Base-by-base conservation (phyloP, 768 basidiomycete genomes). In the Rhodotorula babjevae region DNA sequence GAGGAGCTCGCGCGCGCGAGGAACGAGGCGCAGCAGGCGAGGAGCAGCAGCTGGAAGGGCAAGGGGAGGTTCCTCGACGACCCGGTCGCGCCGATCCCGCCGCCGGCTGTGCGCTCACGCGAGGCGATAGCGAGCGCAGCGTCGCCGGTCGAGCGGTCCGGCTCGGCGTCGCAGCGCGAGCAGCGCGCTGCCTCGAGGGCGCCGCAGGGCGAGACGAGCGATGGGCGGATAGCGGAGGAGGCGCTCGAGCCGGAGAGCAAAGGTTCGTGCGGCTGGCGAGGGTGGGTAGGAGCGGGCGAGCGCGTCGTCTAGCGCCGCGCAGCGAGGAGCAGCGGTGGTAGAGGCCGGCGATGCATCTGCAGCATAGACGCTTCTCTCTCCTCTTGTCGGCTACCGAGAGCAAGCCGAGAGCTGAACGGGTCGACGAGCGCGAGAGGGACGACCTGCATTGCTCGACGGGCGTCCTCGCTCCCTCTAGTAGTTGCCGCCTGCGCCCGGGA, bases 21-120 rank as follows among this genome's bases (percentile, higher is more conserved):
- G 36, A 29, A 59, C 33, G 36, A 23, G 21, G 21, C 3, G 58
- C 36, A 36, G 9, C 36, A 36, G 36, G 36, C 36, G 36, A 36
- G 36, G 36, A 9, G 36, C 36, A 36, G 36, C 36, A 36, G 36
- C 36, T 67, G 58, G 58, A 60, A 66, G 58, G 31, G 47, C 33
- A 67, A 67, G 40, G 66, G 66, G 19, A 25, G 59, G 36, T 67
- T 67, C 42, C 12, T 67, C 15, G 66, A 67, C 18, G 66, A 67
- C 23, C 66, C 66, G 49, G n/a, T 56, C 40, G 50, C 47, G 9
- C 44, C 60, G 1, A 25, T 55, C 2, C 23, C 16, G 18, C 15
- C 31, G 65, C 25, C 49, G 49, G 29, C 19, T 0, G 27, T 5
- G 50, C 36, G 36, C 36, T 36, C 36, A 9, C 36, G 25, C 33